Evolutionary conservation across 805 yeast genomes (phyloP), one percentile per base, ranked within the genome.

Genomic region (Ogataea angusta): DNA sequence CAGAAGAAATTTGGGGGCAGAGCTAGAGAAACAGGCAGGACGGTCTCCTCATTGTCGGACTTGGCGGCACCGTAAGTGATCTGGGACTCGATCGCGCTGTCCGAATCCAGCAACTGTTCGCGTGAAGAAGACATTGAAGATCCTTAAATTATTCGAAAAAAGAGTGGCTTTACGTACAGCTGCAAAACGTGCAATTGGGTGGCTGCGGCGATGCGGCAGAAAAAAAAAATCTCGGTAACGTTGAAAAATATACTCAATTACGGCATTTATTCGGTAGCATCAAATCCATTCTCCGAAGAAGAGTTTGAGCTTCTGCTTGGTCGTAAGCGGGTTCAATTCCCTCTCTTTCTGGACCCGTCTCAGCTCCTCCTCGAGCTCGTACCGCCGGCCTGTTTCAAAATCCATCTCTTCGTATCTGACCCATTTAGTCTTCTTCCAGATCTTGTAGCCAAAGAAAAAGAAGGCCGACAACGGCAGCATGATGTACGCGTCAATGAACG

Each of bases 401-500:
- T 76, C 76, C 46, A 75, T 69, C 12, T 69, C 70, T 1, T 52
- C 52, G 27, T 67, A 58, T 3, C 14, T 27, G 14, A 38, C 42
- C 38, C 33, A 28, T 16, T 15, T 33, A 18, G 42, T 38, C 34
- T 28, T 26, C 25, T 63, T 62, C 14, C 73, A 66, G 59, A 51
- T 34, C 16, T 51, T 37, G 25, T 51, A 28, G 9, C 40, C 46
- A 27, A 47, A 45, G 31, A 34, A 51, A 9, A 51, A 37, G 6
- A 78, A 47, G 19, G 68, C 62, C 49, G 77, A 80, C 13, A 78
- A 64, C 1, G 87, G 85, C 8, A 82, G 50, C 49, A 82, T 53
- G 44, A 82, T 73, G 54, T 82, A 82, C 3, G 80, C 75, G 56
- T 80, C 87, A 30, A 74, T 68, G 50, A 74, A 74, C 34, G 51